Conservation (phyloP, 257 asterid genomes). For the Rehmannia glutinosa region DNA sequence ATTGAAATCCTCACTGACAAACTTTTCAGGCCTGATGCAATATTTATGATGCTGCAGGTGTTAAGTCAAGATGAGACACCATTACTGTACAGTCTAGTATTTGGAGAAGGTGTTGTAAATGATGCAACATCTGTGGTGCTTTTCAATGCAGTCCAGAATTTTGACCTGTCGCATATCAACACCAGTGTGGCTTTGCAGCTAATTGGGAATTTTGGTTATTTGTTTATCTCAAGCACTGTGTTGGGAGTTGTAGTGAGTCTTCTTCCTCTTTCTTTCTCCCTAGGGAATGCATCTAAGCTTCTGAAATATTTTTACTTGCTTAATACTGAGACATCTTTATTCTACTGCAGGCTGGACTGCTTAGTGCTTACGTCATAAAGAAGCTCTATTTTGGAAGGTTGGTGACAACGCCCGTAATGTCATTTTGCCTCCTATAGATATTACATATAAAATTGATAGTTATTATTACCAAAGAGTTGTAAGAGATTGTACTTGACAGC, state of each 20-base stretch:
- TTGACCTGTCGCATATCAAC: slow-evolving; percentile 43
- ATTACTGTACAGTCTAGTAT: slow-evolving; percentile 56
- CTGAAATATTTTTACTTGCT: background rate
- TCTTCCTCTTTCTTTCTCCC: slow-evolving; percentile 8
- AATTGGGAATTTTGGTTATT: slow-evolving; percentile 43
- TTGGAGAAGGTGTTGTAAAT: slow-evolving; percentile 75
- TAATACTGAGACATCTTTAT: slow-evolving; percentile 18
- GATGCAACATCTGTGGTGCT: slow-evolving; percentile 75
- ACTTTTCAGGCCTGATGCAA: slow-evolving; percentile 1
- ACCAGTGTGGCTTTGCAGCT: slow-evolving; percentile 33
- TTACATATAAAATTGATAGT: background rate
- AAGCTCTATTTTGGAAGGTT: slow-evolving; percentile 65
- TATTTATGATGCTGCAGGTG: slow-evolving; percentile 36
- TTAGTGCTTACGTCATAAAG: slow-evolving; percentile 61
- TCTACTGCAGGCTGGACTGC: slow-evolving; percentile 49
- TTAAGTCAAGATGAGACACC: slow-evolving; percentile 67
- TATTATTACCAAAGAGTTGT: no score
- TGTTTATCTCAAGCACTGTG: slow-evolving; percentile 47
- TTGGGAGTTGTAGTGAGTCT: slow-evolving; percentile 54
- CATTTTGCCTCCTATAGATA: background rate
- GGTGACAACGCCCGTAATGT: background rate
- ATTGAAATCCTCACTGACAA: background rate
- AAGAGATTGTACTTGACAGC: no score
- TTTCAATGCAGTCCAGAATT: slow-evolving; percentile 66
- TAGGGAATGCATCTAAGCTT: background rate